phyloP scores from a whole-genome alignment of 2,329 filamentous ascomycete species.

The Acephala macrosclerotiorum region DNA sequence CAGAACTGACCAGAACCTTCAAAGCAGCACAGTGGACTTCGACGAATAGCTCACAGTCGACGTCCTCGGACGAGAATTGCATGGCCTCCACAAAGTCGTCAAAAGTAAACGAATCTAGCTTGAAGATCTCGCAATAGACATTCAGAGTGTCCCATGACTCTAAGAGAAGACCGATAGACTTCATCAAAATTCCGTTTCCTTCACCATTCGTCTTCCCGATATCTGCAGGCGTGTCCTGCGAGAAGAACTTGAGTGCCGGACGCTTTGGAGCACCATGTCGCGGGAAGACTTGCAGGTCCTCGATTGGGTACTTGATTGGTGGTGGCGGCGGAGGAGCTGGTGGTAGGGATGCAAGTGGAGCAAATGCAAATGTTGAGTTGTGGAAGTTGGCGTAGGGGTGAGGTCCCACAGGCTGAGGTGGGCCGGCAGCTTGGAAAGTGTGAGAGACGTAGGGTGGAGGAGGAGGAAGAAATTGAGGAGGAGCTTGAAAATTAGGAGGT shows the following conservation, averaged over 20 bases:
- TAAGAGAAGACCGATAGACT: constrained; percentile 83
- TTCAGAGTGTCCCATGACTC: constrained; percentile 98
- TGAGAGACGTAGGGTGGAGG: constrained; percentile 40
- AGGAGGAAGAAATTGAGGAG: constrained; percentile 36
- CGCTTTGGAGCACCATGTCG: constrained; percentile 67
- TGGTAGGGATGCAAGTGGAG: constrained; percentile 54
- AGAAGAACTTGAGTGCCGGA: constrained; percentile 80
- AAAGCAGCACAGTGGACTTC: constrained; percentile 93
- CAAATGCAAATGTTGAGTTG: constrained; percentile 53
- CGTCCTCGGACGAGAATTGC: constrained; percentile 75
- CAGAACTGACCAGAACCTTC: constrained; percentile 82
- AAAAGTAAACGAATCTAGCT: constrained; percentile 95
- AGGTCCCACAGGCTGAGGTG: constrained; percentile 42
- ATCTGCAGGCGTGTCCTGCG: constrained; percentile 65
- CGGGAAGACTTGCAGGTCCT: constrained; percentile 84
- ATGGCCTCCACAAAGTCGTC: constrained; percentile 95
- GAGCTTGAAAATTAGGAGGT: constrained; percentile 21
- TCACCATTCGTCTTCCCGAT: constrained; percentile 54
- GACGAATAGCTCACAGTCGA: constrained; percentile 83
- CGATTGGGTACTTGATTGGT: constrained; percentile 91
- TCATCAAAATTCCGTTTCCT: constrained; percentile 74
- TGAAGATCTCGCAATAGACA: constrained; percentile 95
- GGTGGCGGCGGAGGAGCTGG: constrained; percentile 73
- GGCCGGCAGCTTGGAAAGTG: constrained; percentile 43
- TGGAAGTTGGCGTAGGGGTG: constrained; percentile 47